Conservation (phyloP, 1,284 basidiomycete genomes). For the Puccinia triticina region DNA sequence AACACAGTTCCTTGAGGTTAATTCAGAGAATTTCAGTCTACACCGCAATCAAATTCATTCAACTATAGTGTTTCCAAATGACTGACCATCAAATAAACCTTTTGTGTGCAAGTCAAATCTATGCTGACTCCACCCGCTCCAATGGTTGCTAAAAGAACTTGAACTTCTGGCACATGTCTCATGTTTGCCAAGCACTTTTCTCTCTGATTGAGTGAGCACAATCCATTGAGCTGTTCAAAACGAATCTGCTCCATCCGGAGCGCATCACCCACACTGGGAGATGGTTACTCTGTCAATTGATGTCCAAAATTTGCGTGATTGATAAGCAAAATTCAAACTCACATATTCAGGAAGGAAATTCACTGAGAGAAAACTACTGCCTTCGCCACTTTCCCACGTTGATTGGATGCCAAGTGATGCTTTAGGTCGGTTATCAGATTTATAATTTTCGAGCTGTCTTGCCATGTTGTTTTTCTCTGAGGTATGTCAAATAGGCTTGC, state of each 20-base stretch:
- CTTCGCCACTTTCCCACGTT: neutral
- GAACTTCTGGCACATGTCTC: neutral
- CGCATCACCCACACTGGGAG: neutral
- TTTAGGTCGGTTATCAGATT: neutral
- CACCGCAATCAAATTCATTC: too few species aligned
- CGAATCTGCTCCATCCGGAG: neutral
- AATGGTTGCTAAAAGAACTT: neutral
- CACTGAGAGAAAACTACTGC: neutral
- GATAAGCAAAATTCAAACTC: neutral
- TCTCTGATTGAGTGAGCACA: neutral
- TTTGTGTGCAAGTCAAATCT: neutral
- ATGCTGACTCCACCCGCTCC: conserved; percentile 6
- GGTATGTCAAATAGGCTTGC: neutral
- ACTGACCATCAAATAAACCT: conserved; percentile 18
- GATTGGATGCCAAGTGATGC: neutral
- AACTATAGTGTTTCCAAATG: too few species aligned
- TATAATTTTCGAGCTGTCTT: neutral
- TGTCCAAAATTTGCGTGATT: too few species aligned
- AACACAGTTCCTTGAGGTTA: neutral
- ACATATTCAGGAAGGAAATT: neutral
- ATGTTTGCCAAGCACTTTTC: neutral
- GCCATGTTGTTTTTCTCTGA: neutral
- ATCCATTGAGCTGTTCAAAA: neutral
- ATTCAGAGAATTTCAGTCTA: too few species aligned
- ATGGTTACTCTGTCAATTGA: too few species aligned